Conservation (phyloP, 805 yeast species). For the Starmerella gropengiesseri region DNA sequence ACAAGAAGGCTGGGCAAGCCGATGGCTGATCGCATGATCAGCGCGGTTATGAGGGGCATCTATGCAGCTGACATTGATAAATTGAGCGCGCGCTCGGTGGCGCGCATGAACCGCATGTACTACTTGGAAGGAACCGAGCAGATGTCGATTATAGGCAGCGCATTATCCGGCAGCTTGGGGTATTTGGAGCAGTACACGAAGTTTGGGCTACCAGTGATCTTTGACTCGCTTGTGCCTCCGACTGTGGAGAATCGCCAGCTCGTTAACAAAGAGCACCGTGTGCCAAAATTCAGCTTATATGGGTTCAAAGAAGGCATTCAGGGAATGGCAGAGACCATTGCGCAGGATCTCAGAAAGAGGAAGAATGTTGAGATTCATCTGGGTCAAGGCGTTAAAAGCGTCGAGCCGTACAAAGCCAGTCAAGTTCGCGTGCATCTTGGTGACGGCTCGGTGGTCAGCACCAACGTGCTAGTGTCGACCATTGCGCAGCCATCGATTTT, state of each 20-base stretch:
- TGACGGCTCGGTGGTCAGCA: not conserved
- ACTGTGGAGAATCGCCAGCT: slow-evolving; percentile 7
- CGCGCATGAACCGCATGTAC: slow-evolving; percentile 46
- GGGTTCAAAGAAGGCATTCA: slow-evolving; percentile 27
- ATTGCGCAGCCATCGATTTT: slow-evolving; percentile 17
- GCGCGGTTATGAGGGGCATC: slow-evolving; percentile 81
- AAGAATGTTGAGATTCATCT: slow-evolving; percentile 22
- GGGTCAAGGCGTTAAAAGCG: slow-evolving; percentile 12
- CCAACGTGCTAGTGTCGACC: slow-evolving; percentile 21
- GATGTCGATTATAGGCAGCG: slow-evolving; percentile 44
- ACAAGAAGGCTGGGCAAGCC: slow-evolving; percentile 55
- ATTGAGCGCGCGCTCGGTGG: slow-evolving; percentile 46
- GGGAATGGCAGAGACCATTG: slow-evolving; percentile 24
- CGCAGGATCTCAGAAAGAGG: slow-evolving; percentile 17
- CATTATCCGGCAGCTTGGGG: slow-evolving; percentile 31
- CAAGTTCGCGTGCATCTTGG: slow-evolving; percentile 5
- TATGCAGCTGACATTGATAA: slow-evolving; percentile 73
- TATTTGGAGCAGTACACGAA: slow-evolving; percentile 23
- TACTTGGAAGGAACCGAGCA: slow-evolving; percentile 41
- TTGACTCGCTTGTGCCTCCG: slow-evolving; percentile 23
- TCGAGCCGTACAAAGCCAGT: slow-evolving; percentile 5
- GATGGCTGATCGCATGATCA: slow-evolving; percentile 46
- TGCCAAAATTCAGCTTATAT: slow-evolving; percentile 18
- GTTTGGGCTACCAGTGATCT: slow-evolving; percentile 24
- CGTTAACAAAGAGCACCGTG: slow-evolving; percentile 8